Conservation (phyloP, 306 rosid genomes). For the Datisca glomerata region DNA sequence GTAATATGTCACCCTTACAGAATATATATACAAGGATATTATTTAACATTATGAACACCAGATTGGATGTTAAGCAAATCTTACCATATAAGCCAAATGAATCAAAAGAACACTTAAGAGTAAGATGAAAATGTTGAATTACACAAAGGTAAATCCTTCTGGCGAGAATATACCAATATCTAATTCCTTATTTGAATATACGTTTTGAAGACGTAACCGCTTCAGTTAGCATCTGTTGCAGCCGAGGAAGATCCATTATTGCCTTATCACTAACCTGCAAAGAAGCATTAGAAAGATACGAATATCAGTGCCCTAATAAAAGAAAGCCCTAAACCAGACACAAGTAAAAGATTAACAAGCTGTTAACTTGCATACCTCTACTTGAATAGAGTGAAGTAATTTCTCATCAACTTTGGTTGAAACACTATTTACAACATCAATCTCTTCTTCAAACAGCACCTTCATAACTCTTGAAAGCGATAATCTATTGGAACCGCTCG, state of each 20-base stretch:
- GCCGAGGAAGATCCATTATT: conserved; percentile 17
- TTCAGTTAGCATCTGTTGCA: conserved; percentile 21
- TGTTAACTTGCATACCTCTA: too few species aligned
- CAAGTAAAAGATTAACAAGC: neutral
- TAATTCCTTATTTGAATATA: too few species aligned
- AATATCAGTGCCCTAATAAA: neutral
- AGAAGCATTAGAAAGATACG: conserved; percentile 2
- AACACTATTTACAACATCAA: conserved; percentile 23
- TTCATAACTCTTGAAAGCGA: conserved; percentile 19
- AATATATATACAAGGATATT: too few species aligned
- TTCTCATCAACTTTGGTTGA: conserved; percentile 26
- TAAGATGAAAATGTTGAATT: too few species aligned
- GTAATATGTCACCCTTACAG: too few species aligned
- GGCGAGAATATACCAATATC: too few species aligned
- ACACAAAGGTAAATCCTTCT: too few species aligned
- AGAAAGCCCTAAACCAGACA: neutral
- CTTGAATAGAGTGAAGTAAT: conserved; percentile 25
- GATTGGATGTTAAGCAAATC: too few species aligned
- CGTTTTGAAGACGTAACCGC: conserved; percentile 9
- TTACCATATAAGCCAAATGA: too few species aligned
- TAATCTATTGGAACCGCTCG: conserved; percentile 7
- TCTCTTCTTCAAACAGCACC: conserved; percentile 20
- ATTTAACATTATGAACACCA: too few species aligned
- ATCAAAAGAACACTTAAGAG: too few species aligned
- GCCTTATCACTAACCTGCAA: conserved; percentile 21